A percentile compares a stretch with the other conserved stretches of the same genome.
These are phyloP conservation scores for Pseudogymnoascus sp. DNA, from an alignment of 2,329 filamentous ascomycete genomes.

Conservation along the genomic window DNA sequence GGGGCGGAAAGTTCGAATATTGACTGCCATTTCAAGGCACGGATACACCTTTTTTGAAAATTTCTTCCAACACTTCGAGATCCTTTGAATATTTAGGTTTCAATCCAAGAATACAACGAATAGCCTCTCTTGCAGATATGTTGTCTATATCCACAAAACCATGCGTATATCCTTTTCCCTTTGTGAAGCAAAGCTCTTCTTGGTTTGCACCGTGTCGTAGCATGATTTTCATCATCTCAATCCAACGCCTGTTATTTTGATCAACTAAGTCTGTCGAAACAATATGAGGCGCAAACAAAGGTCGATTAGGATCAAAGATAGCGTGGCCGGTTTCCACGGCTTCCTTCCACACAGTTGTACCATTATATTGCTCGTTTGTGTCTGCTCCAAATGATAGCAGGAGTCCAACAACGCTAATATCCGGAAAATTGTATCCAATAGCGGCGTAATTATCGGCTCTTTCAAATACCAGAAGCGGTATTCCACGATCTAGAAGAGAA, in stretches of 20 bases:
- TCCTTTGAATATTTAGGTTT: neutral
- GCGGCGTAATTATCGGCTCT: neutral
- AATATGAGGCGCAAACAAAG: neutral
- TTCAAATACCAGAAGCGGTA: neutral
- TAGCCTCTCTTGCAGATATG: neutral
- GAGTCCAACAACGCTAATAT: neutral
- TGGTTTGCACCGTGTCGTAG: neutral
- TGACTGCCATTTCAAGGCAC: neutral
- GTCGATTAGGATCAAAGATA: neutral
- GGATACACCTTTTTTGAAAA: neutral
- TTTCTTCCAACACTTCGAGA: neutral
- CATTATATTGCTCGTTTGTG: neutral
- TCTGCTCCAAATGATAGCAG: neutral
- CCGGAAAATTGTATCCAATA: neutral
- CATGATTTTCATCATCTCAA: neutral
- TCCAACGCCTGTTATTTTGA: neutral
- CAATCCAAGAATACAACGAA: neutral
- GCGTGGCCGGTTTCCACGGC: neutral
- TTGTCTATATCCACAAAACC: too few species aligned
- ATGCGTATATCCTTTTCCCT: too few species aligned
- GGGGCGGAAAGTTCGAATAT: neutral
- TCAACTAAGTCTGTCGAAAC: neutral
- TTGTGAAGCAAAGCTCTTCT: neutral
- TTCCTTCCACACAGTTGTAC: neutral
- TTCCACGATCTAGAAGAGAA: neutral